Conservation (phyloP, 2,329 filamentous ascomycete genomes). For the Xylaria sp. region DNA sequence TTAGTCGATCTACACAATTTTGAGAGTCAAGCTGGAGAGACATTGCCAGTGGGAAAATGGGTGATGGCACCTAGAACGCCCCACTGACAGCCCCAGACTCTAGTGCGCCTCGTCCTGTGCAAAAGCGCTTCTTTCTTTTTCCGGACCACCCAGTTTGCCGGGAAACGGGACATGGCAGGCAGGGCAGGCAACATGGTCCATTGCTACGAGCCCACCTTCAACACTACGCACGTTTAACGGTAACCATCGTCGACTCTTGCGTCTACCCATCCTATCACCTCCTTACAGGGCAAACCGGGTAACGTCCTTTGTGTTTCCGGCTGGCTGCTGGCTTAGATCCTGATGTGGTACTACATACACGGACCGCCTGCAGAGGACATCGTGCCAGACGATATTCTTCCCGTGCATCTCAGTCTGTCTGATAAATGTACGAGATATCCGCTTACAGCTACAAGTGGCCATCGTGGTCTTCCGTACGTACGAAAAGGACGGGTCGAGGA, state of each 20-base stretch:
- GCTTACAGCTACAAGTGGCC: background rate
- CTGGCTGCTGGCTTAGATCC: background rate
- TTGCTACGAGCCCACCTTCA: too few relatives aligned
- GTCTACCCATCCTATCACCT: background rate
- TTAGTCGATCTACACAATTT: background rate
- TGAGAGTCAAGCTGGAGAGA: background rate
- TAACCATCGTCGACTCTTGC: too few relatives aligned
- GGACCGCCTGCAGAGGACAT: background rate
- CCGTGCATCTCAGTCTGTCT: background rate
- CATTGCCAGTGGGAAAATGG: background rate
- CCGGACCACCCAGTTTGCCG: background rate
- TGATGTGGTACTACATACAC: conserved; percentile 1
- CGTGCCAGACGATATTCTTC: background rate
- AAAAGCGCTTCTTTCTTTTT: background rate
- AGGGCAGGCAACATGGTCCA: too few relatives aligned
- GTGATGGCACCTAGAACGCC: background rate
- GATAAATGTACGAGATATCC: background rate
- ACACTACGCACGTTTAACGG: too few relatives aligned
- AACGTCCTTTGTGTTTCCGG: conserved; percentile 4
- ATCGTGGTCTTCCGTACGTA: background rate
- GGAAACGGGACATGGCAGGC: background rate
- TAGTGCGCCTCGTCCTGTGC: background rate
- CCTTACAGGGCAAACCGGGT: background rate
- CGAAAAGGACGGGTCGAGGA: background rate
- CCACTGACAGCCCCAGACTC: background rate